Percentiles rank a stretch among this genome's conserved stretches.
phyloP scores from a whole-genome alignment of 371 early-diverging fungal genomes.

The Mycotypha africana region DNA sequence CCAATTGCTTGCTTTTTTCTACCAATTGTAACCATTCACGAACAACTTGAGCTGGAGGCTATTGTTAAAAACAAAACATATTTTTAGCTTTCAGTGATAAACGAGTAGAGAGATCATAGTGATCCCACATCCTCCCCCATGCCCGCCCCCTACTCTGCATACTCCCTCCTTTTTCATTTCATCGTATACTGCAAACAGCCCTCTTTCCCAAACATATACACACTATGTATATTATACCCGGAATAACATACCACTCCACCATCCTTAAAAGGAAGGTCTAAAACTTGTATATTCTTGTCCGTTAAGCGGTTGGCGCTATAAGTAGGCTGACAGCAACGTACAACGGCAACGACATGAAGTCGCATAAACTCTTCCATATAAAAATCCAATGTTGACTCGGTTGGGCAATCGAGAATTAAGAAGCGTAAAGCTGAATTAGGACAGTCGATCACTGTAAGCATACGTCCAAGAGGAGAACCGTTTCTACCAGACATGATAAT shows the following conservation, averaged over 20 bases:
- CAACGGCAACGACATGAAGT: slow-evolving; percentile 80
- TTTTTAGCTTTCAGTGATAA: neutral
- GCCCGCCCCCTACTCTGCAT: no score
- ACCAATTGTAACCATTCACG: slow-evolving; percentile 76
- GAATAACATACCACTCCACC: slow-evolving; percentile 59
- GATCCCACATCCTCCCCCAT: no score
- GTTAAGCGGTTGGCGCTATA: slow-evolving; percentile 68
- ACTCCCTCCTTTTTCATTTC: neutral
- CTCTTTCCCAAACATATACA: no score
- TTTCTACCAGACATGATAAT: slow-evolving; percentile 15
- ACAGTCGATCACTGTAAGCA: slow-evolving; percentile 24
- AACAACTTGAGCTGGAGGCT: slow-evolving; percentile 69
- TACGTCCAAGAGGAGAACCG: slow-evolving; percentile 26
- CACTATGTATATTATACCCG: no score
- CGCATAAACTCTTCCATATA: slow-evolving; percentile 78
- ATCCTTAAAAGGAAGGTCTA: slow-evolving; percentile 43
- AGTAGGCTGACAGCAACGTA: slow-evolving; percentile 84
- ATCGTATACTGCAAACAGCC: neutral
- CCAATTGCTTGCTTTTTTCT: slow-evolving; percentile 24
- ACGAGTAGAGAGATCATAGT: no score
- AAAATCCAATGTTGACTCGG: slow-evolving; percentile 74
- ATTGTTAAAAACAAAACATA: neutral
- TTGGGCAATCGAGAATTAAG: slow-evolving; percentile 89
- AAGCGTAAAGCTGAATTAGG: slow-evolving; percentile 56
- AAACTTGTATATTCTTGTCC: slow-evolving; percentile 49